Base-by-base conservation (phyloP, 2,329 filamentous ascomycete genomes). In the Paraphoma sp. region DNA sequence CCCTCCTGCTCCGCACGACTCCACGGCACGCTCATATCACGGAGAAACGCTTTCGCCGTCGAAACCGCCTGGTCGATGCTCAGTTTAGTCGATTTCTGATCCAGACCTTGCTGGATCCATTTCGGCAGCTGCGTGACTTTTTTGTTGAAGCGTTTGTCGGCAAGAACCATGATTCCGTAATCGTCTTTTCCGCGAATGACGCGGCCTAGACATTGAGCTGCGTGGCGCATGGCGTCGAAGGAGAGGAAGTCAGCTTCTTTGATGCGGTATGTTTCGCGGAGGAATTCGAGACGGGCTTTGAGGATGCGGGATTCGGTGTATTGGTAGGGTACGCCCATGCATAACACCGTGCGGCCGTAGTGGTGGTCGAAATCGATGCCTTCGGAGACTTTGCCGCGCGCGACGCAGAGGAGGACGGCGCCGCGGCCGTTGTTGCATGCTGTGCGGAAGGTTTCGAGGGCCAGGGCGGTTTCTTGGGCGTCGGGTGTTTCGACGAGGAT, bases 291-390 rank as follows among this genome's bases (percentile, higher is more conserved):
- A 2, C 95, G 87, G 0, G 95, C 95, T 80, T 98, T 99, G 45
- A 99, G 83, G 57, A 99, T 99, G 31, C 95, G 88, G 0, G 93
- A 98, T 75, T 99, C 95, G 2, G 96, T 99, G 80, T 99, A 99
- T 78, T 99, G 95, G 79, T 98, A 99, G 0, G 95, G 95, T 1
- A 98, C 94, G 42, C 95, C 95, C 64, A 99, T 97, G 73, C 93
- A 97, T 47, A 99, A 76, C 78, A 99, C 96, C 11, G 94, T 95
- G 53, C 95, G 90, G 40, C 95, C 95, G 75, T 97, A 99, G 71
- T 99, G 95, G 72, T 99, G 95, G 76, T 99, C 95, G 70, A 99
- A 99, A 86, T 99, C 95, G 65, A 99, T 98, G 46, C 96, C 96
- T 76, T 99, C 95, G 0, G 91, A 95, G 8, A 99, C 96, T 76